Evolutionary conservation across 2,329 filamentous ascomycete genomes (phyloP), one percentile per base, ranked within the genome.

Genomic region (Trichoderma atrobrunneum): DNA sequence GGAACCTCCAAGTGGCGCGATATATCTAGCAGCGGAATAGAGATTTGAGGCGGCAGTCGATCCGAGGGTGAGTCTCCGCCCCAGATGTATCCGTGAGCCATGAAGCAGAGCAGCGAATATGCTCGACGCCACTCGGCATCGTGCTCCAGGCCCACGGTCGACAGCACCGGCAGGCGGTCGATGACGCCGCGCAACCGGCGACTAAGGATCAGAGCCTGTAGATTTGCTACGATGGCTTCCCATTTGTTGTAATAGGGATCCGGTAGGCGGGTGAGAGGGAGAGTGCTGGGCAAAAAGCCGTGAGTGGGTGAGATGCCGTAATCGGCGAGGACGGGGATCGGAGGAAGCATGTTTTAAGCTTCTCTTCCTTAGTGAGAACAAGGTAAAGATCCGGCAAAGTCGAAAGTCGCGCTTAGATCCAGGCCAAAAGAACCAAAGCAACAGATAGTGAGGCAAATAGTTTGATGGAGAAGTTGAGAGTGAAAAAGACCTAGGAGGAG

Each of bases 71-170:
- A 88, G 78, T 97, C 92, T 81, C 94, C 95, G 78, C 94, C 93
- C 96, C 96, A 99, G 79, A 99, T 93, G 84, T 98, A 99, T 76
- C 91, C 93, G 84, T 99, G 95, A 43, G 94, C 89, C 82, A 98
- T 94, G 83, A 98, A 98, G 73, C 90, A 92, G 72, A 99, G 87
- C 69, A 98, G 87, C 72, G 92, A 92, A 84, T 98, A 98, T 74
- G 96, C 96, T 78, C 96, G 89, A 78, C 94, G 90, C 96, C 95
- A 98, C 87, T 99, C 94, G 73, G 92, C 87, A 77, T 95, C 93
- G 75, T 92, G 90, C 81, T 92, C 89, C 77, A 99, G 90, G 78
- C 93, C 90, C 75, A 90, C 87, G 61, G 95, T 97, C 68, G 93
- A 94, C 74, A 99, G 89, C 70, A 97, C 86, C 8, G 95, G 94